Evolutionary conservation across 2,329 filamentous ascomycete genomes (phyloP).

Genomic region (Colletotrichum lentis): DNA sequence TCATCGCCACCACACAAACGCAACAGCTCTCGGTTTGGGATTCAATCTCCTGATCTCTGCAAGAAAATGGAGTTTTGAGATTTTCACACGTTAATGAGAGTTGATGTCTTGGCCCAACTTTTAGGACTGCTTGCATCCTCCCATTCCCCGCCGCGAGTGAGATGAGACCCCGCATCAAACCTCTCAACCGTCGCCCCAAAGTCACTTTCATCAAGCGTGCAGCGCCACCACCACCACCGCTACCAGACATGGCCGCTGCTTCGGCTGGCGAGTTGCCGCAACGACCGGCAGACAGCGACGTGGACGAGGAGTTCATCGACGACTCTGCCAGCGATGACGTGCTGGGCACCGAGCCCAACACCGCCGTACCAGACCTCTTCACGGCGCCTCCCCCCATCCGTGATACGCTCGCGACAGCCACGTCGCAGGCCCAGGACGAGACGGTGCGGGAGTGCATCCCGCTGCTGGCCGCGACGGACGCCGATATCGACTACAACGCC

Average conservation of each 20-base stretch:
- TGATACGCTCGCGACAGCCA: constrained; percentile 72
- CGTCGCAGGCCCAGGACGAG: constrained; percentile 77
- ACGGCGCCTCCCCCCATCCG: constrained; percentile 66
- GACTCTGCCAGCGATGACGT: constrained; percentile 13
- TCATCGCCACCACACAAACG: constrained; percentile 2
- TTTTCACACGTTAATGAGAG: background rate
- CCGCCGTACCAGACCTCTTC: constrained; percentile 64
- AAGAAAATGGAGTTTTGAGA: background rate
- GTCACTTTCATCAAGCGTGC: constrained; percentile 45
- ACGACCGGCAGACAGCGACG: constrained; percentile 21
- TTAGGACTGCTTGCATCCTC: constrained; percentile 11
- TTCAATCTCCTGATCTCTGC: background rate
- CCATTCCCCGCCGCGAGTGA: constrained; percentile 17
- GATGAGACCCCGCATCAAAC: constrained; percentile 39
- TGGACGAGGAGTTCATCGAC: constrained; percentile 38
- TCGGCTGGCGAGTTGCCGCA: constrained; percentile 7
- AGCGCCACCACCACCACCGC: background rate
- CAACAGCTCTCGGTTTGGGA: background rate
- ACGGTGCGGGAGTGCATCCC: constrained; percentile 75
- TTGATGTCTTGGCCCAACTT: background rate
- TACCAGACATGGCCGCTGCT: constrained; percentile 35
- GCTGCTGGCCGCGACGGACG: constrained; percentile 66
- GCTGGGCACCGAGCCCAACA: constrained; percentile 34
- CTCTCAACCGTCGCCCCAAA: constrained; percentile 44
- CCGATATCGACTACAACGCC: constrained; percentile 66